phyloP scores from a whole-genome alignment of 495 filamentous ascomycete genomes.

The Daldinia concentrica region DNA sequence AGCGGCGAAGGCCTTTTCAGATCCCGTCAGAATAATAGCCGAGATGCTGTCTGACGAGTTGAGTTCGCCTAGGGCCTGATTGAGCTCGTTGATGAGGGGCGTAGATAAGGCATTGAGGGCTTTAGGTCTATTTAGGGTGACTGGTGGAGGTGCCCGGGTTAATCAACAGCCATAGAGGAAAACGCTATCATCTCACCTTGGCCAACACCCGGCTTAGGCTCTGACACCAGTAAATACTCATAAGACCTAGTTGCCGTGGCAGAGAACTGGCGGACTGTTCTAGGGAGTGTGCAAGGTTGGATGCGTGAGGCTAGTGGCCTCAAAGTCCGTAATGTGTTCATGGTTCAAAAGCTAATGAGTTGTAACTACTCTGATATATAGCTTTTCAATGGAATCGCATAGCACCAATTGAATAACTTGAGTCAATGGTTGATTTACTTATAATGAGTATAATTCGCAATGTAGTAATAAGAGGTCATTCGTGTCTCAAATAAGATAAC shows the following conservation, averaged over 20 bases:
- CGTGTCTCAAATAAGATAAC: background rate
- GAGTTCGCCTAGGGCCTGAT: slow-evolving; percentile 77
- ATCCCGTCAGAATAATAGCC: slow-evolving; percentile 87
- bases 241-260: slow-evolving; percentile 67
- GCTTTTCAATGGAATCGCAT: background rate
- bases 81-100: slow-evolving; percentile 89
- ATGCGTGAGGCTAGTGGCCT: slow-evolving; percentile 69
- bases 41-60: slow-evolving; percentile 74
- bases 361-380: slow-evolving; percentile 16
- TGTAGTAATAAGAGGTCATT: background rate
- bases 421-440: background rate
- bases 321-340: slow-evolving; percentile 66
- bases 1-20: slow-evolving; percentile 88
- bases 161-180: slow-evolving; percentile 8
- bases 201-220: slow-evolving; percentile 86
- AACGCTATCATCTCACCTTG: slow-evolving; percentile 66
- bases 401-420: slow-evolving; percentile 6
- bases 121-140: slow-evolving; percentile 95
- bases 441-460: background rate
- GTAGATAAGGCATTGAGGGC: slow-evolving; percentile 91
- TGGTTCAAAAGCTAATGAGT: slow-evolving; percentile 42
- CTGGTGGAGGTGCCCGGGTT: slow-evolving; percentile 54
- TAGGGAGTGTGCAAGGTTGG: slow-evolving; percentile 59
- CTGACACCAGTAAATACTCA: slow-evolving; percentile 81
- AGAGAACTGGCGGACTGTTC: slow-evolving; percentile 64